Conservation (phyloP, 129 eudicot genomes). For the Pseudognaphalium luteoalbum region DNA sequence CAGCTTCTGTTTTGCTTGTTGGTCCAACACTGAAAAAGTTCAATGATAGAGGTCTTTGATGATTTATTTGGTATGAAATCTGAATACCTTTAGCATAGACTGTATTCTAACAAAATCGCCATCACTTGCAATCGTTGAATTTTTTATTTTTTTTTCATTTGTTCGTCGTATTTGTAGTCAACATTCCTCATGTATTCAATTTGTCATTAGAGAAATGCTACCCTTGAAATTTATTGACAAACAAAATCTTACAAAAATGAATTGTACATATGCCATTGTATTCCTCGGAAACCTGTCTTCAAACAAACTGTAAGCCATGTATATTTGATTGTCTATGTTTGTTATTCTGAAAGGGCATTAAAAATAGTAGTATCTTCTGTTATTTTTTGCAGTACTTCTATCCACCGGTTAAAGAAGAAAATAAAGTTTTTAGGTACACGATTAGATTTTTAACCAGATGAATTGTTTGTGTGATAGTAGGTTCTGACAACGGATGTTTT, state of each 20-base stretch:
- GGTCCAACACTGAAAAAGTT: constrained; percentile 92
- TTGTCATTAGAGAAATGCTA: background rate
- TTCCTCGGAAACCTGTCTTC: background rate
- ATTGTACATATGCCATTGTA: too few relatives aligned
- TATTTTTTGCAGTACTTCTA: too few relatives aligned
- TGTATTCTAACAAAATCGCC: background rate
- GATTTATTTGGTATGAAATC: constrained; percentile 13
- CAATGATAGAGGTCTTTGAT: constrained; percentile 70
- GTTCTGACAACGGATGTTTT: too few relatives aligned
- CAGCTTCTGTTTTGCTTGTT: constrained; percentile 90
- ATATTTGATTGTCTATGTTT: too few relatives aligned
- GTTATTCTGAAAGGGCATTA: too few relatives aligned
- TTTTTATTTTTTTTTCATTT: background rate
- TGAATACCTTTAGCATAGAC: constrained; percentile 11
- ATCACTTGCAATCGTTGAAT: background rate
- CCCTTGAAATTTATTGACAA: too few relatives aligned
- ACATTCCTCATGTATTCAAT: background rate
- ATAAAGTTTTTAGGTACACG: too few relatives aligned
- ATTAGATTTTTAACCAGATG: too few relatives aligned
- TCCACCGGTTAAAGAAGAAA: too few relatives aligned
- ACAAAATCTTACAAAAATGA: background rate
- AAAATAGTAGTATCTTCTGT: too few relatives aligned
- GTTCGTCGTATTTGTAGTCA: background rate
- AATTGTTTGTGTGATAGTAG: too few relatives aligned
- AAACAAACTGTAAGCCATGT: background rate